These are phyloP conservation scores for Hanseniaspora pseudoguilliermondii DNA, from an alignment of 805 yeast species.

Conservation along the genomic window DNA sequence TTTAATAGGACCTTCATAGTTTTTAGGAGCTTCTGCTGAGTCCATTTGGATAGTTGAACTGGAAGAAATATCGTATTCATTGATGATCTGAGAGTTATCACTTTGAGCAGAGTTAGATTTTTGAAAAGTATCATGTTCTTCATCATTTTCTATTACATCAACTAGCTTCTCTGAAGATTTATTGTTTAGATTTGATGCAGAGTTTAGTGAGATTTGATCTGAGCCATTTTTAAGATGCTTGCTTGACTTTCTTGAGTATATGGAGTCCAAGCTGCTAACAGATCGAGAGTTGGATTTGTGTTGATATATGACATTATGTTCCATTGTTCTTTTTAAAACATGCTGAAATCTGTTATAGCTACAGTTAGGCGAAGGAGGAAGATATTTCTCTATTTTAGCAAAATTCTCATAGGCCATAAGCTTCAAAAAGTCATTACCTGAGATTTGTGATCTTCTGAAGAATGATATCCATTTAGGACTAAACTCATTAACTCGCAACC, in stretches of 20 bases:
- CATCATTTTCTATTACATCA: slow-evolving; percentile 5
- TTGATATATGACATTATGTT: slow-evolving; percentile 24
- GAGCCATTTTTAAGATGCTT: slow-evolving; percentile 21
- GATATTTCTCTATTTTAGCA: slow-evolving; percentile 27
- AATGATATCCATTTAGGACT: slow-evolving; percentile 61
- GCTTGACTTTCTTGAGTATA: slow-evolving; percentile 17
- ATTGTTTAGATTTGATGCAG: background rate
- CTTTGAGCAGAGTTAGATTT: background rate
- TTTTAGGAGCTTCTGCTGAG: background rate
- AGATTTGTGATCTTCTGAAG: slow-evolving; percentile 44
- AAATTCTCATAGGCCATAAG: slow-evolving; percentile 58
- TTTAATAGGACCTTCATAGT: background rate
- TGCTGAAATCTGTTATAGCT: slow-evolving; percentile 48
- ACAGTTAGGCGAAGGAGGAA: slow-evolving; percentile 36
- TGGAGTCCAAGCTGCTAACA: slow-evolving; percentile 18
- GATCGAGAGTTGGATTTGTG: slow-evolving; percentile 19
- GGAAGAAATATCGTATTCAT: background rate
- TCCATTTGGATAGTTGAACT: slow-evolving; percentile 8
- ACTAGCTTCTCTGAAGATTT: background rate
- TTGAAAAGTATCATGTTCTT: background rate
- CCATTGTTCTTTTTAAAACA: slow-evolving; percentile 35
- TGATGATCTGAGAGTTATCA: background rate
- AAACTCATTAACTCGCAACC: slow-evolving; percentile 61
- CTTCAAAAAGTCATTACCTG: slow-evolving; percentile 52
- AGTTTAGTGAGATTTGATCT: slow-evolving; percentile 18